Base-by-base conservation (phyloP, 257 asterid genomes). In the Osmanthus fragrans region DNA sequence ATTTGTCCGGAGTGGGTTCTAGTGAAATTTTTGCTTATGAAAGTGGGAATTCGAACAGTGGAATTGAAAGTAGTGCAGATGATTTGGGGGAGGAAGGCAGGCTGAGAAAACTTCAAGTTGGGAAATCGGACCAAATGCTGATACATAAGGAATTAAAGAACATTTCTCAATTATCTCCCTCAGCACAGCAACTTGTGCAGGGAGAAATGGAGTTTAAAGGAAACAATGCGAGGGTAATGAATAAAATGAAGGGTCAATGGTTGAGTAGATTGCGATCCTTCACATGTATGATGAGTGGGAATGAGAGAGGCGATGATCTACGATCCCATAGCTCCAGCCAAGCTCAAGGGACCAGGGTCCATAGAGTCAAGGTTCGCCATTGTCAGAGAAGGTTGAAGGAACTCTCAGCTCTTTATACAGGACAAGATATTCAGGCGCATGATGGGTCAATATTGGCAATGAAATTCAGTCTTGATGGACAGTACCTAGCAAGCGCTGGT, bases 381-480 rank as follows among this genome's bases (percentile, higher is more conserved):
- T 73, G 77, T 70, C 76, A 79, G 79, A 91, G 84, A 85, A 87
- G 76, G 71, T 73, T 81, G 78, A 94, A 92, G 89, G 97, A 94
- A 78, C 86, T 94, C 64, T 92, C 99, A 15, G 99, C 92, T 51
- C 90, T 94, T 58, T 92, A 89, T 85, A 80, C 72, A 19, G 97
- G 91, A 58, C 97, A 92, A 74, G 87, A 91, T 81, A 88, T 94
- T 75, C 93, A 83, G 82, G 99, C 97, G 21, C 99, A 94, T 5
- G 85, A 92, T 75, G 97, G 97, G 39, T 81, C 97, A 0, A 94
- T 94, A 29, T 82, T 89, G 88, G 37, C 95, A 0, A 94, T 94
- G 97, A 94, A 92, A 77, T 94, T 94, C 81, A 92, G 97, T 79
- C 88, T 32, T 21, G 97, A 91, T 21, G 99, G 99, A 18, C 94